Evolutionary conservation across 257 asterid species (phyloP).

Genomic region (Coffea eugenioides): DNA sequence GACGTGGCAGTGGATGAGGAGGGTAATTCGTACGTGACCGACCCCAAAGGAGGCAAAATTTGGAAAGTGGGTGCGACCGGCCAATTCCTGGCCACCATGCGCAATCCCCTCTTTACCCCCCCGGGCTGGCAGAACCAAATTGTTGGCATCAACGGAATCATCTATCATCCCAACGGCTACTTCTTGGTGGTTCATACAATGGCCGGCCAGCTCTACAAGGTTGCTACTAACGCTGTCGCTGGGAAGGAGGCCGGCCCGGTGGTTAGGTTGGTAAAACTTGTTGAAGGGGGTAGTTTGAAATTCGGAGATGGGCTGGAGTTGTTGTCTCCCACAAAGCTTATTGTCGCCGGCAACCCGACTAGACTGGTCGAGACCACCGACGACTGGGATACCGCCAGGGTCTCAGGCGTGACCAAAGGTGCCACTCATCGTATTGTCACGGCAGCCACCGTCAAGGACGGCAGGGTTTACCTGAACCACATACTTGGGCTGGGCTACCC

Average conservation of each 20-base stretch:
- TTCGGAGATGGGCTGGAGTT: constrained; percentile 88
- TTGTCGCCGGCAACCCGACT: constrained; percentile 74
- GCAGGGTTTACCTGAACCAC: constrained; percentile 71
- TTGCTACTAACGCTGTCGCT: constrained; percentile 21
- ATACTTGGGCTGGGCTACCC: constrained; percentile 90
- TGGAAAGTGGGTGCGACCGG: constrained; percentile 81
- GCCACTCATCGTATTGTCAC: constrained; percentile 64
- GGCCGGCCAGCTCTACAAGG: constrained; percentile 69
- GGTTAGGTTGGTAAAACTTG: constrained; percentile 46
- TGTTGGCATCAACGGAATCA: constrained; percentile 74
- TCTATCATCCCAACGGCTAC: constrained; percentile 88
- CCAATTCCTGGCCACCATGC: constrained; percentile 41
- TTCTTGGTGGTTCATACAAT: constrained; percentile 65
- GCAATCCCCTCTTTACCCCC: constrained; percentile 55
- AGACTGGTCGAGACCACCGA: constrained; percentile 68
- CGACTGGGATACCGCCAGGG: constrained; percentile 63
- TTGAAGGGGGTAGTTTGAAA: constrained; percentile 44
- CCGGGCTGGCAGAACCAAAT: constrained; percentile 61
- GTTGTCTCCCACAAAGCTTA: constrained; percentile 59
- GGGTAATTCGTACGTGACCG: constrained; percentile 81
- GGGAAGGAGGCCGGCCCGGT: constrained; percentile 8
- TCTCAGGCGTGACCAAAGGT: constrained; percentile 54
- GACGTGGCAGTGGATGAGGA: constrained; percentile 76
- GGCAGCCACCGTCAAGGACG: constrained; percentile 78
- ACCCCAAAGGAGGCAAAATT: constrained; percentile 53